Conservation (phyloP, 2,329 filamentous ascomycete species). For the Fusarium sp. region DNA sequence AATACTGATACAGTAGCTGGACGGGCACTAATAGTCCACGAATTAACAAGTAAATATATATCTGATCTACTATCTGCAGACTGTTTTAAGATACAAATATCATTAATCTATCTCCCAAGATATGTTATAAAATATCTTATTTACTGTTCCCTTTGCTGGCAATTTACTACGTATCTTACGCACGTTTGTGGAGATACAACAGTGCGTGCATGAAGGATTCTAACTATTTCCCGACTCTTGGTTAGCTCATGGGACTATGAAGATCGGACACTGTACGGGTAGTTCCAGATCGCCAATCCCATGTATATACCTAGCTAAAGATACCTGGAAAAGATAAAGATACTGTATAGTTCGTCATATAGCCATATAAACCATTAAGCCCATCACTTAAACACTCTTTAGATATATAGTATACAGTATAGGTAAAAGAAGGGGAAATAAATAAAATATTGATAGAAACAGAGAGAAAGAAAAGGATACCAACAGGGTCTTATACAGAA, state of each 20-base stretch:
- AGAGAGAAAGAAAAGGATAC: no score
- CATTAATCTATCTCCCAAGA: fast-evolving
- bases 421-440: no score
- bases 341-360: neutral
- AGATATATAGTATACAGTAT: no score
- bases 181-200: neutral
- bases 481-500: no score
- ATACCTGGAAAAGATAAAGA: neutral
- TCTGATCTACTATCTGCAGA: no score
- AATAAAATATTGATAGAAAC: no score
- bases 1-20: neutral
- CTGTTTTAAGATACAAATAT: neutral
- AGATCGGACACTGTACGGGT: neutral
- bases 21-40: neutral
- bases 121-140: no score
- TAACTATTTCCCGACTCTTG: neutral
- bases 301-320: neutral
- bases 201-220: neutral
- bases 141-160: neutral
- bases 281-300: neutral
- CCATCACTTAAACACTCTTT: neutral
- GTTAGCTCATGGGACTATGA: neutral
- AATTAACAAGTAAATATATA: neutral
- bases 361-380: neutral
- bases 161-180: neutral